Conservation (phyloP, 345 rosid genomes). For the Abelmoschus esculentus region DNA sequence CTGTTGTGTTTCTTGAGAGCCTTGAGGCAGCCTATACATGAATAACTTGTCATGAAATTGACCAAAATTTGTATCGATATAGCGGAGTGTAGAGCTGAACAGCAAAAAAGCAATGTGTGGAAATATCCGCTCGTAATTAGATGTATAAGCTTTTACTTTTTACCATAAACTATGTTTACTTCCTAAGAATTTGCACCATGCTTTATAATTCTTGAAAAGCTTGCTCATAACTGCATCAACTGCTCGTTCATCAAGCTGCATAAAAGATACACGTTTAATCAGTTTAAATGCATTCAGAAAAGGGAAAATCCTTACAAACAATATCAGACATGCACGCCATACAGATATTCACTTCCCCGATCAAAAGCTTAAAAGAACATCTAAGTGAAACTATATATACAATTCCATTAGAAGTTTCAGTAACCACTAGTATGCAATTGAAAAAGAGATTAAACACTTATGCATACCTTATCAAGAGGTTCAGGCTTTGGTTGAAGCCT, state of each 20-base stretch:
- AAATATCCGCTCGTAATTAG: too few species aligned
- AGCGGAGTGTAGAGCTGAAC: too few species aligned
- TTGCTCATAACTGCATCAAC: conserved; percentile 81
- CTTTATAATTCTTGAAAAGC: conserved; percentile 83
- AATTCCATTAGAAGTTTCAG: background rate
- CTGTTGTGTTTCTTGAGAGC: conserved; percentile 80
- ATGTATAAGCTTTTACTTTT: too few species aligned
- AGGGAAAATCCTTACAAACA: too few species aligned
- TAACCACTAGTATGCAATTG: background rate
- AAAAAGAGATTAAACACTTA: background rate
- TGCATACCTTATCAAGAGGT: conserved; percentile 74
- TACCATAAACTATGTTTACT: conserved; percentile 71
- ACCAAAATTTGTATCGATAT: too few species aligned
- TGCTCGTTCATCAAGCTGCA: conserved; percentile 97
- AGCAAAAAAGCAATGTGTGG: too few species aligned
- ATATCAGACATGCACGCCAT: too few species aligned
- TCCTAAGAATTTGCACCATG: conserved; percentile 93
- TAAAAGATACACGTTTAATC: conserved; percentile 7
- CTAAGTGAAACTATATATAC: too few species aligned
- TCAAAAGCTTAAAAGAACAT: too few species aligned
- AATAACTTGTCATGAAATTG: too few species aligned
- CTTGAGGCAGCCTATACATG: conserved; percentile 60
- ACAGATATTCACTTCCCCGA: too few species aligned
- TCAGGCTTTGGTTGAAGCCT: conserved; percentile 32
- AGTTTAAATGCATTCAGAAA: background rate